phyloP scores from a whole-genome alignment of 129 eudicot genomes.

The Rutidosis leptorrhynchoides region DNA sequence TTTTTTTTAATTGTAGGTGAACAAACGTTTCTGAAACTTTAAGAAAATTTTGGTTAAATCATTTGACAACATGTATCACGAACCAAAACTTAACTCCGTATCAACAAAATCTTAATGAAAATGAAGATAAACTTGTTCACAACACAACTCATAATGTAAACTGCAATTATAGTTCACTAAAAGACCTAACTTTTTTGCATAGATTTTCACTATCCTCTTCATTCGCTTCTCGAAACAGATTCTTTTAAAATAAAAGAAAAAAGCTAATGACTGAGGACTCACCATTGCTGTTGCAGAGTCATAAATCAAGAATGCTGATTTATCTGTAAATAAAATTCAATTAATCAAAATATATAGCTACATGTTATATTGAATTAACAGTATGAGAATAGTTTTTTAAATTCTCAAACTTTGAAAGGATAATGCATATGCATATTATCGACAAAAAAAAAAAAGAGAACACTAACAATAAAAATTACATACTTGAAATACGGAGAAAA shows the following conservation, averaged over 20 bases:
- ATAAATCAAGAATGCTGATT: background rate
- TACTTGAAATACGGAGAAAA: too few relatives aligned
- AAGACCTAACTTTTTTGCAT: background rate
- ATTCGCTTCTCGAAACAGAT: too few relatives aligned
- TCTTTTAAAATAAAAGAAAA: background rate
- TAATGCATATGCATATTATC: too few relatives aligned
- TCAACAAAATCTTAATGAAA: slow-evolving; percentile 20
- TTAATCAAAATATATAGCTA: too few relatives aligned
- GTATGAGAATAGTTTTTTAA: too few relatives aligned
- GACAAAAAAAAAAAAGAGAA: too few relatives aligned
- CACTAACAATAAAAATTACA: too few relatives aligned
- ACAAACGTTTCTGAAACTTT: slow-evolving; percentile 18
- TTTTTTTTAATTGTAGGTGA: background rate
- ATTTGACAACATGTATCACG: slow-evolving; percentile 6
- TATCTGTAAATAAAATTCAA: too few relatives aligned
- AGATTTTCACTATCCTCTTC: background rate
- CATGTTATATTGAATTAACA: too few relatives aligned
- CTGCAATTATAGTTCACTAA: background rate
- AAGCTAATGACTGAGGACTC: slow-evolving; percentile 11
- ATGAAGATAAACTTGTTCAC: background rate
- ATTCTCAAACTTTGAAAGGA: too few relatives aligned
- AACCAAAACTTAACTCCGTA: slow-evolving; percentile 13
- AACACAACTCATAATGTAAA: slow-evolving; percentile 10
- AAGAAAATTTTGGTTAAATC: slow-evolving; percentile 11
- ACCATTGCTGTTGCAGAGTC: slow-evolving; percentile 22